Evolutionary conservation across 1,284 basidiomycete species (phyloP), one percentile per base, ranked within the genome.

Genomic region (Ustilago hordei): DNA sequence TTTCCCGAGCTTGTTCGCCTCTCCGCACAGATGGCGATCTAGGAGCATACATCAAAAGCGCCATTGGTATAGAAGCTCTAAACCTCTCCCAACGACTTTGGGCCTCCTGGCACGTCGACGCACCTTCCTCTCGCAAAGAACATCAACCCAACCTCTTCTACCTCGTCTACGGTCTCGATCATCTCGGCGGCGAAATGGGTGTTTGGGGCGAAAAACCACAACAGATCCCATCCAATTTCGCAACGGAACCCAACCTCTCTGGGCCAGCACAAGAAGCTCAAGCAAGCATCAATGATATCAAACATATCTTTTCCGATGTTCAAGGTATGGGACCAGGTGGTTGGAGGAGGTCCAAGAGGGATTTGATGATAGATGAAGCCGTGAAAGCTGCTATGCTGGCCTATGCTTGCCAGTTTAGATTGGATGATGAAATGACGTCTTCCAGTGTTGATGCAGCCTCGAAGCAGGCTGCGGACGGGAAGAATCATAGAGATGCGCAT

Each of bases 311-410:
- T 15, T 55, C 52, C 12, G 70, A 72, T 47, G 19, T 78, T 2
- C 35, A 66, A n/a, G 75, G 75, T 15, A 70, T 70, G 64, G 67
- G 61, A 15, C 68, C 71, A 1, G 75, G 70, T 34, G 75, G 75
- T 34, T 78, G 75, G 75, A 58, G 64, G 9, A 52, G 68, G 36
- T 78, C 75, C 5, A 69, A 74, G 53, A 53, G 75, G 12, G 76
- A 78, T 35, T 47, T 72, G 13, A 69, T 72, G 68, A 72, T 78
- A 28, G 76, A 78, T 52, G 76, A 78, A 47, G 76, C 76, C 12
- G 76, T 78, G 53, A 78, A 78, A 41, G 76, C 76, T 1, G 69
- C 69, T 11, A 78, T 78, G 76, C 59, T 78, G 15, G 76, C 76
- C 4, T 78, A 78, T n/a, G 76, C 76, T 2, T 78, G 76, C 39